These are phyloP conservation scores for Hyaloscypha variabilis DNA, from an alignment of 495 filamentous ascomycete genomes.

Conservation along the genomic window DNA sequence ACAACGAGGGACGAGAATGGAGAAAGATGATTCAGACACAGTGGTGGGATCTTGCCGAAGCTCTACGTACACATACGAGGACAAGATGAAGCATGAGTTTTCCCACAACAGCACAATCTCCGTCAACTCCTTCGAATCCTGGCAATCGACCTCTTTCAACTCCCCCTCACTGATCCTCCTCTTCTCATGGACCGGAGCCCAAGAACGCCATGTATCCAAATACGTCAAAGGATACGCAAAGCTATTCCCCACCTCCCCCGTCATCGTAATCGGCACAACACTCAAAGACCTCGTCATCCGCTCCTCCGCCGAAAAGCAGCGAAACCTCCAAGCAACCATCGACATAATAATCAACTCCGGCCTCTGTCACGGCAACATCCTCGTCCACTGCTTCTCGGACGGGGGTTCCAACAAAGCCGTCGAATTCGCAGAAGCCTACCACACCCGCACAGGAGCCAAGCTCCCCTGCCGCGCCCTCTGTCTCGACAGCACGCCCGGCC, in stretches of 20 bases:
- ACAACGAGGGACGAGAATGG: background rate
- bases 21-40: background rate
- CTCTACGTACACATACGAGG: background rate
- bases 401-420: slow-evolving; percentile 41
- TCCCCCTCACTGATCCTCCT: slow-evolving; percentile 12
- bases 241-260: slow-evolving; percentile 6
- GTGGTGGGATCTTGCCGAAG: background rate
- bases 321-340: slow-evolving; percentile 37
- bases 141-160: background rate
- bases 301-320: slow-evolving; percentile 17
- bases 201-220: background rate
- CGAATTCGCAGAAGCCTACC: slow-evolving; percentile 34
- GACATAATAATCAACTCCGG: slow-evolving; percentile 31
- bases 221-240: slow-evolving; percentile 9
- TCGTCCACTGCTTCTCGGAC: slow-evolving; percentile 44
- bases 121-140: background rate
- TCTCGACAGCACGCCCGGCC: slow-evolving; percentile 38
- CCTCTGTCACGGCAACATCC: slow-evolving; percentile 20
- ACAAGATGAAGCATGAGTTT: background rate
- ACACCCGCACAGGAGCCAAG: background rate
- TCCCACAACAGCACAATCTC: background rate
- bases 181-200: slow-evolving; percentile 13
- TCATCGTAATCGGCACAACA: background rate
- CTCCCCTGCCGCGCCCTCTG: slow-evolving; percentile 34
- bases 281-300: slow-evolving; percentile 12